Evolutionary conservation across 257 asterid species (phyloP), one percentile per base, ranked within the genome.

Genomic region (Striga asiatica): DNA sequence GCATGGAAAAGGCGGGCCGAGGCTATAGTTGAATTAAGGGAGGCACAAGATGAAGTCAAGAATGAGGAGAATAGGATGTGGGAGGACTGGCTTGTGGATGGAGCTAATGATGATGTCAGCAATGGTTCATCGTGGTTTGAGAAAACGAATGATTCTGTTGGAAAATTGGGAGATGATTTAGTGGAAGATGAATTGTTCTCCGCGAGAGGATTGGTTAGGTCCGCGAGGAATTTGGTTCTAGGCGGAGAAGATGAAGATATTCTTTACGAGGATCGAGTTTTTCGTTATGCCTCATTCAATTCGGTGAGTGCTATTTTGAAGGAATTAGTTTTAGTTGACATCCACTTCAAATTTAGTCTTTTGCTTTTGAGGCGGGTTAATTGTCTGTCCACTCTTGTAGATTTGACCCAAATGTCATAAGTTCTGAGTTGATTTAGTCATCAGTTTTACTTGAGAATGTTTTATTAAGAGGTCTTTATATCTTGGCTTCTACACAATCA

Each of bases 41-140:
- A 87, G 68, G 98, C 96, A 20, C 97, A 84, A 49, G 80, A 77
- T 52, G 97, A 74, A 69, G 74, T 66, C 14, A 82, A 70, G 84
- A 87, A 91, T 58, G 95, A 88, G 79, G 94, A 84, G 77, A 74
- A 75, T 49, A 79, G 78, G 72, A 84, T 66, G 74, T 92, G 98
- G 98, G 98, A 92, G 69, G 97, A 92, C 45, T 92, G 98, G 97
- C 76, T 92, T 60, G 81, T 76, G 37, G 89, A 86, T 64, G 81
- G 68, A 14, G 73, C 39, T 42, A 13, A 34, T 6, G 70, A 60
- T 73, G 88, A 65, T 65, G 75, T 24, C 63, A 72, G 64, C 18
- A 62, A 72, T 67, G 84, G 69, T 34, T 48, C 71, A 12, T 76
- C 95, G 0, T 86, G 95, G 98, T 56, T 64, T 58, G 74, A 74